These are phyloP conservation scores for Calonectria honghensis DNA, from an alignment of 2,329 filamentous ascomycete genomes.

Conservation along the genomic window DNA sequence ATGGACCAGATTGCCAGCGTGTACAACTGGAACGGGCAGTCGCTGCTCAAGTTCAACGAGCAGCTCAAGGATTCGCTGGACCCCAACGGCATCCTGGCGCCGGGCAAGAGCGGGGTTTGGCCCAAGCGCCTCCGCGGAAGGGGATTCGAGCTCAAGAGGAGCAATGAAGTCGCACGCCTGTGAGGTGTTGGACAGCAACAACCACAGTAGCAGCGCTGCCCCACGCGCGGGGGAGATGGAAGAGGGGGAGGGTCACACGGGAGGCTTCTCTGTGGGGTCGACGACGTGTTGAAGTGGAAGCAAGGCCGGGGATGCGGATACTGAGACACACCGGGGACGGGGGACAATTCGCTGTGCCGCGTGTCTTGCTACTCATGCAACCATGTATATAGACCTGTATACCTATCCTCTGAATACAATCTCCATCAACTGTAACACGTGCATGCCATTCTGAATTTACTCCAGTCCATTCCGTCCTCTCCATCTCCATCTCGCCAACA, in stretches of 20 bases:
- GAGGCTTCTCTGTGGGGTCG: background rate
- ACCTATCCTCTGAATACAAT: background rate
- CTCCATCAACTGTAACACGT: background rate
- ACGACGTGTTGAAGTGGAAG: background rate
- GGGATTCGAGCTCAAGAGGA: constrained; percentile 20
- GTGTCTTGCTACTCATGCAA: background rate
- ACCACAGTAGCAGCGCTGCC: background rate
- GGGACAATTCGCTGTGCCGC: background rate
- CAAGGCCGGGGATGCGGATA: background rate
- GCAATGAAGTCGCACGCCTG: constrained; percentile 2
- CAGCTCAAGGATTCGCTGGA: constrained; percentile 36
- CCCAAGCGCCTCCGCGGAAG: constrained; percentile 25
- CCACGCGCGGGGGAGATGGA: background rate
- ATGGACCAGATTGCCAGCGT: constrained; percentile 37
- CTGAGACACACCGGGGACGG: background rate
- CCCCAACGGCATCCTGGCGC: constrained; percentile 39
- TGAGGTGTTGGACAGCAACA: background rate
- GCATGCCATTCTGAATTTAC: no score
- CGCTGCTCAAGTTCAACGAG: constrained; percentile 31
- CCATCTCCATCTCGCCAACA: background rate
- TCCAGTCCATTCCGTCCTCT: no score
- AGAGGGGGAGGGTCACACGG: background rate
- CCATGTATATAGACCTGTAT: background rate
- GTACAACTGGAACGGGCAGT: constrained; percentile 29
- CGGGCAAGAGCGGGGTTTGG: constrained; percentile 38